phyloP scores from a whole-genome alignment of 257 asterid species.

The Penstemon barbatus region DNA sequence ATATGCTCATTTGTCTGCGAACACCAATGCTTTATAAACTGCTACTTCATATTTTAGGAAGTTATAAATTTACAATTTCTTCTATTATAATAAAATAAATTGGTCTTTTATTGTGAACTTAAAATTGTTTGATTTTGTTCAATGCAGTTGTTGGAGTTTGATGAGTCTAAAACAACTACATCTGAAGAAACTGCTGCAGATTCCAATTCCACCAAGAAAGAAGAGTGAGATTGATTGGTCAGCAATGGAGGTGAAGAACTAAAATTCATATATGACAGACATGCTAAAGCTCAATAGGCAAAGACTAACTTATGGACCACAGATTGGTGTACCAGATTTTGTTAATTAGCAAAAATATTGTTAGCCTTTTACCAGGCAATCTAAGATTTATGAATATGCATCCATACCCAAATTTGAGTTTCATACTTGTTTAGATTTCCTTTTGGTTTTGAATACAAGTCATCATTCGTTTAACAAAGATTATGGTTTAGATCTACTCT shows the following conservation, averaged over 20 bases:
- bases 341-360: conserved; percentile 16
- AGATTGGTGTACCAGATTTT: conserved; percentile 37
- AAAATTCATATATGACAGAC: not conserved
- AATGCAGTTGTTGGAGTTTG: conserved; percentile 74
- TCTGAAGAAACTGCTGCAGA: conserved; percentile 40
- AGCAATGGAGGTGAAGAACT: conserved; percentile 12
- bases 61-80: too few relatives aligned
- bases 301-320: conserved; percentile 33
- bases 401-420: conserved; percentile 18
- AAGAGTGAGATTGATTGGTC: conserved; percentile 37
- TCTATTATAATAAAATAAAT: too few relatives aligned
- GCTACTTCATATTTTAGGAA: too few relatives aligned
- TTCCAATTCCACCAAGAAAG: conserved; percentile 49
- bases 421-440: not conserved
- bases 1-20: too few relatives aligned
- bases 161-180: conserved; percentile 58
- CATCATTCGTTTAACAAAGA: too few relatives aligned
- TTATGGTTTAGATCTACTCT: too few relatives aligned
- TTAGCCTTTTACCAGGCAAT: conserved; percentile 1
- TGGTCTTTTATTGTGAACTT: not conserved
- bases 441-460: not conserved
- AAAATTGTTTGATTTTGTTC: not conserved
- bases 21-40: too few relatives aligned
- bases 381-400: conserved; percentile 27
- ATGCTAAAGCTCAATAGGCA: not conserved